Evolutionary conservation across 2,329 filamentous ascomycete species (phyloP).

Genomic region (Paracamarosporium sp.): DNA sequence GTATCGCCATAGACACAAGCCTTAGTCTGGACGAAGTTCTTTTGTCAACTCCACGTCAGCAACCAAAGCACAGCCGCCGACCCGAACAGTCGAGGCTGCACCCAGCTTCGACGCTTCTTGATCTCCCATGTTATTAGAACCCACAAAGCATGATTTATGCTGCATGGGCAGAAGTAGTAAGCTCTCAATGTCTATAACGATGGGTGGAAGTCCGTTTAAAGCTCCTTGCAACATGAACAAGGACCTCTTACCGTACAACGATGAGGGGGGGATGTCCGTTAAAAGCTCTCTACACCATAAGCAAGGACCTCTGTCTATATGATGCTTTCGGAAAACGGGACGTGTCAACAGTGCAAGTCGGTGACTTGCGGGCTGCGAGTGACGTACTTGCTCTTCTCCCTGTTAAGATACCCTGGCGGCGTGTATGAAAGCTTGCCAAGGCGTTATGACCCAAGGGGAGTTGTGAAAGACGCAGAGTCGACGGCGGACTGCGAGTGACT

Average conservation of each 20-base stretch:
- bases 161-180: background rate
- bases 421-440: no score
- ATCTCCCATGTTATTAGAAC: background rate
- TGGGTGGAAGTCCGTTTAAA: no score
- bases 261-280: background rate
- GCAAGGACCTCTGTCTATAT: background rate
- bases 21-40: background rate
- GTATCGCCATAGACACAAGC: background rate
- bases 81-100: background rate
- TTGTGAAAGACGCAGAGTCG: no score
- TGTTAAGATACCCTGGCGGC: background rate
- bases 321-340: no score
- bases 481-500: no score
- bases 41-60: no score
- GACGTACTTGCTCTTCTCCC: background rate
- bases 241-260: background rate
- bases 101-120: background rate
- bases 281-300: background rate
- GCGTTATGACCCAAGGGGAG: no score
- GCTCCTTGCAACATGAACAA: no score
- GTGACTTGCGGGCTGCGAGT: background rate
- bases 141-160: background rate
- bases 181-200: no score
- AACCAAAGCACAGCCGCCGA: background rate
- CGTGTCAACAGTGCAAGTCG: no score